phyloP scores from a whole-genome alignment of 2,329 filamentous ascomycete genomes.

The Colletotrichum coccodes region DNA sequence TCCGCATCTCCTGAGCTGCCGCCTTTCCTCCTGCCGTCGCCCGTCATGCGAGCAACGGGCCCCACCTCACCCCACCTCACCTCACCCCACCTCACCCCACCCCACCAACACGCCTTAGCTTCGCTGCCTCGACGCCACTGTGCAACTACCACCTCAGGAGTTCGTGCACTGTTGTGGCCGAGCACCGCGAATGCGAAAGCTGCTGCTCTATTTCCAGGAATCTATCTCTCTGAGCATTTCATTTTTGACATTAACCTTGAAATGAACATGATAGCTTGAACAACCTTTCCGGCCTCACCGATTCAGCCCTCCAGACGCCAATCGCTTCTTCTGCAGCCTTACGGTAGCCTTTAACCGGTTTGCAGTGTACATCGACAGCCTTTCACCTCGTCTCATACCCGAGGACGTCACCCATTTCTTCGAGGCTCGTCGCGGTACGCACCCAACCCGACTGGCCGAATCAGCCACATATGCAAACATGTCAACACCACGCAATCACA shows the following conservation, averaged over 20 bases:
- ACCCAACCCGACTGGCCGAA: not conserved
- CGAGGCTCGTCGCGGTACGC: not conserved
- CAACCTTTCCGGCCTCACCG: no score
- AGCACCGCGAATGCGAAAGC: not conserved
- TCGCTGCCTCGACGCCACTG: not conserved
- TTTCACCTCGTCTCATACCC: not conserved
- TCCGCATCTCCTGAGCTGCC: not conserved
- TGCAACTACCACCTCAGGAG: not conserved
- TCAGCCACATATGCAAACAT: not conserved
- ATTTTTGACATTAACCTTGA: no score
- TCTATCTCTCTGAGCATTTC: no score
- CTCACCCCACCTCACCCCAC: no score
- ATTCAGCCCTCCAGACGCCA: not conserved
- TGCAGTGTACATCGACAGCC: not conserved
- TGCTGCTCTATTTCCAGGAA: no score
- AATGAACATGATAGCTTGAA: no score
- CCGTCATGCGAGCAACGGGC: slow-evolving; percentile 1
- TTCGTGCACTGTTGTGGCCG: no score
- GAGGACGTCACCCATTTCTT: not conserved
- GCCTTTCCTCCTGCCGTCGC: slow-evolving; percentile 2
- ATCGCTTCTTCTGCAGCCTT: not conserved
- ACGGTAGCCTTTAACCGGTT: not conserved
- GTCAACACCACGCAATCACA: not conserved
- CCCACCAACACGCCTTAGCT: not conserved
- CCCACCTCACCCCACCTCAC: no score